Conservation (phyloP, 306 rosid genomes). For the Casuarina glauca region DNA sequence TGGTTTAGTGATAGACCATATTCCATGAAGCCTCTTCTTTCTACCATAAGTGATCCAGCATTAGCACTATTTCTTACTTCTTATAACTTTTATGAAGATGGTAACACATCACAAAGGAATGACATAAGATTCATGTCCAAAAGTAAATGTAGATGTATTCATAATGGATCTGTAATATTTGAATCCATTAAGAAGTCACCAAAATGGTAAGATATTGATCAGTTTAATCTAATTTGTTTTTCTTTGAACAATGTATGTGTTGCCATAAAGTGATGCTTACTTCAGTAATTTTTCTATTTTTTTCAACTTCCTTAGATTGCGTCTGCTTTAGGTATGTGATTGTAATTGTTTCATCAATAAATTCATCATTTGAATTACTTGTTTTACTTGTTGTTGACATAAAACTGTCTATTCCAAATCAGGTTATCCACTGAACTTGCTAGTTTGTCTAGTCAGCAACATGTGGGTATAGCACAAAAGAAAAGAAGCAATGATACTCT, state of each 20-base stretch:
- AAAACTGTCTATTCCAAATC: slow-evolving; percentile 32
- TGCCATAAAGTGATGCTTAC: too few relatives aligned
- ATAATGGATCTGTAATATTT: neutral
- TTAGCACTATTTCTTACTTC: neutral
- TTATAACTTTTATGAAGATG: neutral
- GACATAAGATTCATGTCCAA: neutral
- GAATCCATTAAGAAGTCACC: neutral
- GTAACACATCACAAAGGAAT: neutral
- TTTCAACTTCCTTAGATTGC: neutral
- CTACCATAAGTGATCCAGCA: neutral
- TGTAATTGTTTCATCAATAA: neutral
- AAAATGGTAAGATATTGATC: neutral
- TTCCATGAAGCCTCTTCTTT: neutral
- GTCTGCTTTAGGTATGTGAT: neutral
- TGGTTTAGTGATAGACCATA: neutral
- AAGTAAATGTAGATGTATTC: neutral
- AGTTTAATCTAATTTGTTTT: neutral
- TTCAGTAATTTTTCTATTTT: too few relatives aligned
- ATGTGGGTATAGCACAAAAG: slow-evolving; percentile 52
- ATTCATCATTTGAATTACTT: slow-evolving; percentile 10
- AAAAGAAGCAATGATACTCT: slow-evolving; percentile 61
- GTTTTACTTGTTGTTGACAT: slow-evolving; percentile 22
- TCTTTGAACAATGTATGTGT: neutral
- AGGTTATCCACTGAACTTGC: slow-evolving; percentile 81
- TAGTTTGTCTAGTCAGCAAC: slow-evolving; percentile 63